These are phyloP conservation scores for Rhizoclosmatium globosum DNA, from an alignment of 192 early-diverging fungal species.

Conservation along the genomic window DNA sequence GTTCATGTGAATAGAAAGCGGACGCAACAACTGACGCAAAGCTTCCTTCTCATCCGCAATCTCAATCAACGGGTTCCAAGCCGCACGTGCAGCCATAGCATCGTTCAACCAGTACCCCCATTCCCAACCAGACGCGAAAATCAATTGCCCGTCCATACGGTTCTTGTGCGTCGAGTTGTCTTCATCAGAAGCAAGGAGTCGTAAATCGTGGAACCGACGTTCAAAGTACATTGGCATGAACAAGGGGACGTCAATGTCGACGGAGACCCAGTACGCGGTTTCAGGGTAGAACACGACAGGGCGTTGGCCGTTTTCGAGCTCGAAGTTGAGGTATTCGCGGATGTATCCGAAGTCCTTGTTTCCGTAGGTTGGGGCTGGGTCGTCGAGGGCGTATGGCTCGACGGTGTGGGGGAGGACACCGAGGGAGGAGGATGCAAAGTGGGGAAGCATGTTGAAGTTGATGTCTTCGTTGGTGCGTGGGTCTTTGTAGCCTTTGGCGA, in stretches of 20 bases:
- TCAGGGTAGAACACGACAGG: conserved; percentile 42
- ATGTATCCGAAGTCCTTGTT: conserved; percentile 42
- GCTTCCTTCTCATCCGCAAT: conserved; percentile 8
- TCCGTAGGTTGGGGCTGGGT: conserved; percentile 38
- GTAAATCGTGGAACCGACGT: conserved; percentile 38
- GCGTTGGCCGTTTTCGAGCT: conserved; percentile 28
- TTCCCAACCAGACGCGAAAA: conserved; percentile 40
- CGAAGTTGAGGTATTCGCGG: conserved; percentile 38
- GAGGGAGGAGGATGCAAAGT: conserved; percentile 21
- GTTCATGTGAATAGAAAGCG: neutral
- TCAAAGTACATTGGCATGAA: conserved; percentile 40
- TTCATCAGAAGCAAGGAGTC: conserved; percentile 37
- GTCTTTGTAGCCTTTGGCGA: conserved; percentile 33
- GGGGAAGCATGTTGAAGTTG: conserved; percentile 40
- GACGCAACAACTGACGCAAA: neutral
- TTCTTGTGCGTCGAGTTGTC: conserved; percentile 11
- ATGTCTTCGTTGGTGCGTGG: conserved; percentile 35
- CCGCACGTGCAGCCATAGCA: conserved; percentile 27
- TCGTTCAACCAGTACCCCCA: conserved; percentile 43
- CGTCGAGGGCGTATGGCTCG: conserved; percentile 33
- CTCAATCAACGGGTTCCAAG: conserved; percentile 30
- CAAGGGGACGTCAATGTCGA: conserved; percentile 43
- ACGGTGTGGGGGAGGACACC: conserved; percentile 40
- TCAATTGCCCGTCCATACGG: conserved; percentile 41
- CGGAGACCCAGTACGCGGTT: conserved; percentile 35